Conservation (phyloP, 2,329 filamentous ascomycete genomes). For the Xylariaceae sp. region DNA sequence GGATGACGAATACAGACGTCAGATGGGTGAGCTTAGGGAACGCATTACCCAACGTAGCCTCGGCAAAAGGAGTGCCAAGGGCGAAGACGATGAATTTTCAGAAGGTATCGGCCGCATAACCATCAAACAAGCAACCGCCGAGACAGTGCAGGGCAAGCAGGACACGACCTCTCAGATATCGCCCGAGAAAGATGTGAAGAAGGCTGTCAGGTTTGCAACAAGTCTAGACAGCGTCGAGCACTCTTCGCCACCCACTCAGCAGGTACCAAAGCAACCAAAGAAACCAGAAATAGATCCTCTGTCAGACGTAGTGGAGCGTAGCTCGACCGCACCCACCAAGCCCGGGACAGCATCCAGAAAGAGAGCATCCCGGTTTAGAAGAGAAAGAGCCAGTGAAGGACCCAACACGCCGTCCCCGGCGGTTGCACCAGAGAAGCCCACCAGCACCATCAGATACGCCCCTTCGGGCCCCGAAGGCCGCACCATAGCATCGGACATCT, state of each 20-base stretch:
- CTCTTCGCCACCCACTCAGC: slow-evolving; percentile 24
- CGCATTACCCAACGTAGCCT: slow-evolving; percentile 48
- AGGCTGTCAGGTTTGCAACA: slow-evolving; percentile 29
- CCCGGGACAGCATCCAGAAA: slow-evolving; percentile 24
- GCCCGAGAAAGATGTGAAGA: slow-evolving; percentile 18
- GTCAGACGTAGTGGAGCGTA: slow-evolving; percentile 50
- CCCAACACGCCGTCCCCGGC: slow-evolving; percentile 14
- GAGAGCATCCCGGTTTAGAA: slow-evolving; percentile 52
- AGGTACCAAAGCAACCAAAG: slow-evolving; percentile 8
- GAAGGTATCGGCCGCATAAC: slow-evolving; percentile 37
- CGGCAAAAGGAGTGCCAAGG: slow-evolving; percentile 37
- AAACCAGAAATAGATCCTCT: slow-evolving; percentile 42
- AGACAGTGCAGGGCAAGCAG: slow-evolving; percentile 10
- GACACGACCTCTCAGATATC: neutral
- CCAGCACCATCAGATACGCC: slow-evolving; percentile 37
- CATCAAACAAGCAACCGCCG: slow-evolving; percentile 30
- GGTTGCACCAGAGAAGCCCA: slow-evolving; percentile 38
- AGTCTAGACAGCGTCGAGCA: slow-evolving; percentile 27
- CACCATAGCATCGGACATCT: slow-evolving; percentile 56
- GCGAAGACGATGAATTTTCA: slow-evolving; percentile 34
- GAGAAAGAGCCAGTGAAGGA: slow-evolving; percentile 27
- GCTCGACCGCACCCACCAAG: slow-evolving; percentile 10
- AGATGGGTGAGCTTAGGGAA: slow-evolving; percentile 83
- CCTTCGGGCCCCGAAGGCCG: slow-evolving; percentile 48
- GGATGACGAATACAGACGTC: slow-evolving; percentile 68